Evolutionary conservation across 2,329 filamentous ascomycete species (phyloP).

Genomic region (Verticillium longisporum): DNA sequence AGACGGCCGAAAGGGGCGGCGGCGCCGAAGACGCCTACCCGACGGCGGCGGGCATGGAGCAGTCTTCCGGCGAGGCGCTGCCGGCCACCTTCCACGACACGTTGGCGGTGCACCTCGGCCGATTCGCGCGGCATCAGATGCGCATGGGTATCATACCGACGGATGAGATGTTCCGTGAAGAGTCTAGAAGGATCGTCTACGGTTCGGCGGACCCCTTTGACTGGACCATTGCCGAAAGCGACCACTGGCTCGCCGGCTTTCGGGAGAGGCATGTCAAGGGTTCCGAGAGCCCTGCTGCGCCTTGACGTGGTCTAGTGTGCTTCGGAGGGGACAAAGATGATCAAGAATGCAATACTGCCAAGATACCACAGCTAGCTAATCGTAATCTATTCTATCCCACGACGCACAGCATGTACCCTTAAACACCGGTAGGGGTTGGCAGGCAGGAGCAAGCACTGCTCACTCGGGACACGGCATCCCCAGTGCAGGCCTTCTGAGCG

Average conservation of each 20-base stretch:
- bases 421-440: slow-evolving; percentile 1
- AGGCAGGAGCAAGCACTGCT: slow-evolving; percentile 8
- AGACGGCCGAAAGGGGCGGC: not conserved
- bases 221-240: slow-evolving; percentile 20
- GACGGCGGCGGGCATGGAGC: not conserved
- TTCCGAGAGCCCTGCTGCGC: not conserved
- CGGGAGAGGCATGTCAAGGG: slow-evolving; percentile 3
- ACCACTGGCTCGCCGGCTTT: slow-evolving; percentile 18
- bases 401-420: slow-evolving; percentile 1
- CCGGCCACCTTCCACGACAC: slow-evolving; percentile 12
- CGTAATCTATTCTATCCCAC: not conserved
- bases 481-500: slow-evolving; percentile 2
- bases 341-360: not conserved
- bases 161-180: slow-evolving; percentile 19
- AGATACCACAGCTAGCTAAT: not conserved
- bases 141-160: slow-evolving; percentile 12
- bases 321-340: not conserved
- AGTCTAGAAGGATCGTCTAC: slow-evolving; percentile 18
- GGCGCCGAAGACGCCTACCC: not conserved
- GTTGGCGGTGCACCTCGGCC: slow-evolving; percentile 10
- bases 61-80: not conserved
- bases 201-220: slow-evolving; percentile 16
- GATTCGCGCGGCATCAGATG: slow-evolving; percentile 16
- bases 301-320: not conserved
- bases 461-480: slow-evolving; percentile 7